Percentiles rank a stretch among this genome's conserved stretches.
Evolutionary conservation across 1,139 yeast species (phyloP).

Genomic region (Hansenula sp.): DNA sequence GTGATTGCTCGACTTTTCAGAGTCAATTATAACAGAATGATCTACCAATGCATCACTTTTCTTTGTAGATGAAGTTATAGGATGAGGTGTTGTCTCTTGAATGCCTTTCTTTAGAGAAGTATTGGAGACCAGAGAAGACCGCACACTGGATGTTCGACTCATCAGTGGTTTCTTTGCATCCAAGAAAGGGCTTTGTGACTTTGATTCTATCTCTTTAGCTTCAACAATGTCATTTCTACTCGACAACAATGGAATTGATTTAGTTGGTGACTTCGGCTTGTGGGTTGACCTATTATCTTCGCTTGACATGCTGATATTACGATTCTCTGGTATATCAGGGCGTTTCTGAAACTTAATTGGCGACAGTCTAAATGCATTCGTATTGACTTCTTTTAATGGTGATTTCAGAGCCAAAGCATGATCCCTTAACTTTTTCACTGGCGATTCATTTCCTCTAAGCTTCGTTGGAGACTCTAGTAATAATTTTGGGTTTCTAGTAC

Average conservation of each 20-base stretch:
- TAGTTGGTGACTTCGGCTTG: conserved; percentile 12
- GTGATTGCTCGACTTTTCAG: no score
- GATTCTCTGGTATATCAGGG: background rate
- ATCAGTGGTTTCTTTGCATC: background rate
- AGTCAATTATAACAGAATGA: no score
- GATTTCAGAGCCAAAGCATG: conserved; percentile 13
- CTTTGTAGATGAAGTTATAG: no score
- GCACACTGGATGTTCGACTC: no score
- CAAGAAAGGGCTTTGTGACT: conserved; percentile 3
- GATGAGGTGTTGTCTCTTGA: no score
- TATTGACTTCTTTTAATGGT: conserved; percentile 21
- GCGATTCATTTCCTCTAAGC: conserved; percentile 26
- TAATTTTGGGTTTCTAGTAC: conserved; percentile 22
- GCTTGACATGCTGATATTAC: background rate
- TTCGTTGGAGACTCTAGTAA: conserved; percentile 28
- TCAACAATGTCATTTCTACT: background rate
- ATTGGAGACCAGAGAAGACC: no score
- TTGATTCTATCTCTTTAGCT: no score
- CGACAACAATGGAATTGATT: conserved; percentile 2
- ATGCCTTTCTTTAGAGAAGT: no score
- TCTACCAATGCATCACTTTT: no score
- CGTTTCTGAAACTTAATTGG: conserved; percentile 1
- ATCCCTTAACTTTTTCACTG: conserved; percentile 23
- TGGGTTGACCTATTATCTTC: background rate
- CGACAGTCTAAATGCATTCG: conserved; percentile 9